Evolutionary conservation across 805 yeast genomes (phyloP), one percentile per base, ranked within the genome.

Genomic region (Ogataea philodendri): DNA sequence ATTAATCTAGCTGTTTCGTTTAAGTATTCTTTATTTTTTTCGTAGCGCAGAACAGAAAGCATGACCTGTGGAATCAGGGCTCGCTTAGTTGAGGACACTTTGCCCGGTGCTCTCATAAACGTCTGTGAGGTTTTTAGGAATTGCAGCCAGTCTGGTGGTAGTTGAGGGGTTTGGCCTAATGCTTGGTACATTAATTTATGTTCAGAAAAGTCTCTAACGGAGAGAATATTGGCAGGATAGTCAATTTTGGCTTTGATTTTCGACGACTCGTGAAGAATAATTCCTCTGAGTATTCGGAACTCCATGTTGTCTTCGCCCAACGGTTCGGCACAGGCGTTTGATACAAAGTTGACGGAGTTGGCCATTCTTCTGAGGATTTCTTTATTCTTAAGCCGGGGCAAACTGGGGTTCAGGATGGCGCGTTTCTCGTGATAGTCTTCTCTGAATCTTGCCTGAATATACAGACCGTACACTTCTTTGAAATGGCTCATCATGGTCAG

Each of bases 261-360:
- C 3, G 57, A 45, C 8, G 37, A 35, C 37, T 54, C 59, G 35
- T 32, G 52, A 13, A 51, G 48, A 21, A 55, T 9, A 2, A 56
- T 42, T 8, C 51, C 32, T 10, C 39, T 33, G 3, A 53, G 14
- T 2, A 54, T 38, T 20, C 36, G 39, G 15, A 18, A 42, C 21
- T 52, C 58, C 7, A 26, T 15, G 10, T 36, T 22, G 7, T 22
- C 24, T 13, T 22, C 28, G 13, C 8, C 9, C 11, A 14, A 26
- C 19, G 33, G 31, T 30, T 37, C 32, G n/a, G 44, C 32, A 23
- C 54, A 44, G 2, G 57, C 48, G 36, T 57, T 57, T 22, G 49
- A 45, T 5, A 54, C 27, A 32, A 57, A 55, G 26, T 51, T 50
- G 9, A 57, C 28, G 1, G 60, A 46, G 22, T 54, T 52, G 3